Evolutionary conservation across 2,329 filamentous ascomycete species (phyloP).

Genomic region (Exophiala viscosa): DNA sequence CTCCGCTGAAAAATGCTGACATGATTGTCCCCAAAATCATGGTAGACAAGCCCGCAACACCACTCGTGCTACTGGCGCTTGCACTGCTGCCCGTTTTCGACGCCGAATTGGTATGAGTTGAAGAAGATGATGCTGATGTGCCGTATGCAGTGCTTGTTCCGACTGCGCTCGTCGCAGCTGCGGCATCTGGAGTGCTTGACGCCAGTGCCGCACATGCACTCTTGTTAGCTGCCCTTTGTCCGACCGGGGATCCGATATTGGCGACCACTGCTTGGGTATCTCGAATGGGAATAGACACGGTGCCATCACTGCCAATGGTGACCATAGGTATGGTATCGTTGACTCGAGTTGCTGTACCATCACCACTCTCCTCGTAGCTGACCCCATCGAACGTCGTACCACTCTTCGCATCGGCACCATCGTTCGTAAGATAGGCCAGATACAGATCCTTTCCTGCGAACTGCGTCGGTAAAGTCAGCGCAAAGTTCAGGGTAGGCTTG

Average conservation of each 20-base stretch:
- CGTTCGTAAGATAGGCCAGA: constrained; percentile 47
- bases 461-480: constrained; percentile 38
- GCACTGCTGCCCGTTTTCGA: constrained; percentile 17
- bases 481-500: constrained; percentile 41
- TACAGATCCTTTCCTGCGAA: constrained; percentile 43
- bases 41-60: constrained; percentile 18
- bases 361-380: constrained; percentile 41
- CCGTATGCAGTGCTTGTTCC: constrained; percentile 19
- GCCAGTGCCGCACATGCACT: constrained; percentile 23
- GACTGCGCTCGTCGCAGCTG: constrained; percentile 10
- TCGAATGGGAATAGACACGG: constrained; percentile 36
- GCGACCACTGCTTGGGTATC: constrained; percentile 48
- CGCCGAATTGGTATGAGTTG: constrained; percentile 17
- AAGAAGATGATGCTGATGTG: constrained; percentile 15
- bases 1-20: constrained; percentile 16
- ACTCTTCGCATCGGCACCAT: constrained; percentile 42
- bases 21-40: constrained; percentile 22
- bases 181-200: constrained; percentile 18
- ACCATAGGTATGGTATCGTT: constrained; percentile 34
- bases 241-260: constrained; percentile 37
- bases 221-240: constrained; percentile 14
- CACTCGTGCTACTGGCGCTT: constrained; percentile 21
- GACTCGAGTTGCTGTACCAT: constrained; percentile 39
- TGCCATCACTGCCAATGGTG: constrained; percentile 35
- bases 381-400: constrained; percentile 49